A percentile compares a stretch with the other conserved stretches of the same genome.
phyloP scores from a whole-genome alignment of 257 asterid genomes.

The Solanum medicagineum region DNA sequence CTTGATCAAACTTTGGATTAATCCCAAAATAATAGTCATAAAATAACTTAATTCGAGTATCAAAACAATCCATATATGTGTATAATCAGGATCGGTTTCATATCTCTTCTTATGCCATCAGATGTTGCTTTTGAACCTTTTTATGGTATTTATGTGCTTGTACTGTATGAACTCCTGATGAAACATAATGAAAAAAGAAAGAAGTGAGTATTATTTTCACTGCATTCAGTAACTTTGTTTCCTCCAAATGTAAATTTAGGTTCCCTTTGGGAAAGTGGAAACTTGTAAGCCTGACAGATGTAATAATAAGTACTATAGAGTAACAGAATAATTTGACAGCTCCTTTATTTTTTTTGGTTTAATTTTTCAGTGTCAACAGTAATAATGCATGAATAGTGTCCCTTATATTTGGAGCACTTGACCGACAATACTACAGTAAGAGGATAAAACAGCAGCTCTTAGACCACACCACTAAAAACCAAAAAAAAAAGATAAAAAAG shows the following conservation, averaged over 20 bases:
- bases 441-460: slow-evolving; percentile 18
- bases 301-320: not conserved
- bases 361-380: not conserved
- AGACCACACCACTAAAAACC: not conserved
- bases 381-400: not conserved
- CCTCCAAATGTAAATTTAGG: not conserved
- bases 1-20: too few species aligned
- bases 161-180: not conserved
- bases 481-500: not conserved
- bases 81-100: not conserved
- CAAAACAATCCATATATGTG: not conserved
- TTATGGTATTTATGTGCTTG: not conserved
- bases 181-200: not conserved
- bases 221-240: not conserved
- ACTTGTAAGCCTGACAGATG: not conserved
- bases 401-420: slow-evolving; percentile 9
- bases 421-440: slow-evolving; percentile 32
- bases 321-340: not conserved
- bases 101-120: too few species aligned
- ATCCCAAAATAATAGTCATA: too few species aligned
- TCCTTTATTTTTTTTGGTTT: not conserved
- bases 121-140: not conserved
- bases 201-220: not conserved
- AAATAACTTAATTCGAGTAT: too few species aligned
- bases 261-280: not conserved